Evolutionary conservation across 208 protist species (phyloP).

Genomic region (Crithidia mellificae): DNA sequence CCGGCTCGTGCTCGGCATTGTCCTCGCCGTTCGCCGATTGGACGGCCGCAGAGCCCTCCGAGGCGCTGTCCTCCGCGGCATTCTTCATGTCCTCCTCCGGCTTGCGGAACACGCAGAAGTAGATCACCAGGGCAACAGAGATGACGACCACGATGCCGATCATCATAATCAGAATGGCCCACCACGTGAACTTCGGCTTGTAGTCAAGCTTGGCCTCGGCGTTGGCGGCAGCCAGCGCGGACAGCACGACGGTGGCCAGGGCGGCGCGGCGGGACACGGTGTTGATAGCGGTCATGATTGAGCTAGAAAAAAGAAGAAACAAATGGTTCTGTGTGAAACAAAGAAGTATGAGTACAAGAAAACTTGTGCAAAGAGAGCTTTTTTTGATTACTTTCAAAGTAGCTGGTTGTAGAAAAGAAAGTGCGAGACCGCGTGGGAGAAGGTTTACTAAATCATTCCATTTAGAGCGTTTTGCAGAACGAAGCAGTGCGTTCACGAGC

Average conservation of each 20-base stretch:
- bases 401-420: no score
- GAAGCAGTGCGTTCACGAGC: no score
- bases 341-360: no score
- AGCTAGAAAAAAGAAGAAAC: neutral
- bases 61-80: constrained; percentile 1
- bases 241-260: constrained; percentile 14
- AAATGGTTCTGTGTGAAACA: no score
- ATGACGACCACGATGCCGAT: constrained; percentile 23
- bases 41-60: constrained; percentile 10
- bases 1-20: constrained; percentile 12
- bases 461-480: no score
- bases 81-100: neutral
- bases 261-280: constrained; percentile 15
- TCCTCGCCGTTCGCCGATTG: constrained; percentile 3
- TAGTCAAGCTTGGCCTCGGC: neutral
- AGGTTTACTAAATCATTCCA: no score
- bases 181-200: constrained; percentile 26
- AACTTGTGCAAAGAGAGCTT: no score
- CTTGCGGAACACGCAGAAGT: constrained; percentile 18
- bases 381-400: no score
- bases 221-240: constrained; percentile 12
- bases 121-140: constrained; percentile 14
- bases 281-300: constrained; percentile 16
- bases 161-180: constrained; percentile 28
- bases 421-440: no score